Conservation (phyloP, 2,329 filamentous ascomycete species). For the Epichloe aotearoae region DNA sequence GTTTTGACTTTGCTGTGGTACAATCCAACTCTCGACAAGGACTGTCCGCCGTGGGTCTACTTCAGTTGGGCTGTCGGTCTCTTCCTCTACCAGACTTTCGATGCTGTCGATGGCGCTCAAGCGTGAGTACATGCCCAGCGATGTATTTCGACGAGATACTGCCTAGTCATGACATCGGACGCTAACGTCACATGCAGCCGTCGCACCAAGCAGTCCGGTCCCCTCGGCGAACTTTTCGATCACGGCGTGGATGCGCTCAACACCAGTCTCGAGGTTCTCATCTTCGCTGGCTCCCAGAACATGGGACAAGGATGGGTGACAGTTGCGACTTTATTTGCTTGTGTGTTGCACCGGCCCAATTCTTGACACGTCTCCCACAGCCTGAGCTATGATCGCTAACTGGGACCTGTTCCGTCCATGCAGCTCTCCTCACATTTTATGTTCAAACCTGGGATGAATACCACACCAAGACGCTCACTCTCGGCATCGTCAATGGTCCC, state of each 20-base stretch:
- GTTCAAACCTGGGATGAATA: slow-evolving; percentile 99
- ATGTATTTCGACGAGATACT: background rate
- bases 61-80: slow-evolving; percentile 78
- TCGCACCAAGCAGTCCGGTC: slow-evolving; percentile 82
- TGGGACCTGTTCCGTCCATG: slow-evolving; percentile 1
- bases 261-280: slow-evolving; percentile 80
- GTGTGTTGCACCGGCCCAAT: slow-evolving; percentile 31
- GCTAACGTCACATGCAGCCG: slow-evolving; percentile 35
- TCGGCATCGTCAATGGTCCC: slow-evolving; percentile 84
- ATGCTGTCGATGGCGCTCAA: slow-evolving; percentile 89
- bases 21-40: slow-evolving; percentile 81
- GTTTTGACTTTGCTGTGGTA: slow-evolving; percentile 91
- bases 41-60: slow-evolving; percentile 94
- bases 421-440: slow-evolving; percentile 88
- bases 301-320: slow-evolving; percentile 88
- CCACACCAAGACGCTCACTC: slow-evolving; percentile 87
- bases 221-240: slow-evolving; percentile 91
- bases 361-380: background rate
- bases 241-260: slow-evolving; percentile 96
- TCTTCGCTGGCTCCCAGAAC: slow-evolving; percentile 88
- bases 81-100: slow-evolving; percentile 96
- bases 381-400: background rate
- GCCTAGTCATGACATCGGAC: background rate
- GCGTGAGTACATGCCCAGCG: slow-evolving; percentile 47
- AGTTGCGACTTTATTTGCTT: slow-evolving; percentile 68